Evolutionary conservation across 305 asterid species (phyloP), one percentile per base, ranked within the genome.

Genomic region (Fraxinus latifolia): DNA sequence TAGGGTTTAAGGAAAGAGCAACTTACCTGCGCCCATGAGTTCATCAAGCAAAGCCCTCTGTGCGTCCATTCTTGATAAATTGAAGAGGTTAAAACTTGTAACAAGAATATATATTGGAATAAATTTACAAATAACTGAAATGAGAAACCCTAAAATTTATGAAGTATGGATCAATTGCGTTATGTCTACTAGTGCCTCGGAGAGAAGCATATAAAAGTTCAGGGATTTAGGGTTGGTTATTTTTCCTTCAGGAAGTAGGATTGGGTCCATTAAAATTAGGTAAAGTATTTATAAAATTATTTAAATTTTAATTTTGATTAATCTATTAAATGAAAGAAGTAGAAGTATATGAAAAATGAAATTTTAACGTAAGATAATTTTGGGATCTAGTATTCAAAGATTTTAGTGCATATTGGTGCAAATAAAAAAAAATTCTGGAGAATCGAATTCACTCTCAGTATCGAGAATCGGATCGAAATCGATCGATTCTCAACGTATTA

Each of bases 21-120:
- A 71, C 82, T 76, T 82, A 96, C 98, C 97, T 84, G 98, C 86
- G 87, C 99, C 99, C 97, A 95, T 93, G 86, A 95, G 99, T 90
- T 95, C 99, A 88, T 95, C 99, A 34, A 95, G 95, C 91, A 95
- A 89, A 83, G 99, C 97, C 88, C 98, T 91, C 87, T 95, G 99
- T 80, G 99, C 99, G 82, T 95, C 98, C 99, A 95, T 95, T 82
- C 75, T 79, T 74, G 78, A 75, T 4, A 78, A 72, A 72, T 80
- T 73, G 77, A 77, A 83, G 21, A 67, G 17, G 77, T 71, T 42
- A 39, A 77, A 78, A 60, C 83, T 77, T 47, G 9, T 39, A 79
- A 60, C 4, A 60, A 60, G 32, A 6, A 53, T 53, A 53, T 19
- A 17, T 60, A 21, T 60, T 60, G 32, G 31, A 60, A 60, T 60